Evolutionary conservation across 129 eudicot species (phyloP), one percentile per base, ranked within the genome.

Genomic region (Flaveria linearis): DNA sequence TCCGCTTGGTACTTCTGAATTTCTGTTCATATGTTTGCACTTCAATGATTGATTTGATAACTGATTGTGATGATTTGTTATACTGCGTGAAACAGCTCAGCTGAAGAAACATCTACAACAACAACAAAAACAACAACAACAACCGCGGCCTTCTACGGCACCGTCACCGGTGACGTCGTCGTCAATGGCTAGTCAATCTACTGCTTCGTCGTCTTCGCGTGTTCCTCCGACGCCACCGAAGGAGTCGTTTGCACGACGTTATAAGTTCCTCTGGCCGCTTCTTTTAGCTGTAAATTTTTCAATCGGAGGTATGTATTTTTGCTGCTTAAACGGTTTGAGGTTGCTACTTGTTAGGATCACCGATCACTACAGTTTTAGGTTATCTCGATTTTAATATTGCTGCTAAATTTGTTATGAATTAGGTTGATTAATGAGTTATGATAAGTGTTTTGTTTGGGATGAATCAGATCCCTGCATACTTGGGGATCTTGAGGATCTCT

Each of bases 241-340:
- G 74, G 86, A 85, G 71, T 84, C 93, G 7, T 86, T 92, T 53
- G 74, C 72, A 17, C 87, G 92, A 56, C 96, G 96, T 11, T 89
- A 87, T 71, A 85, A 69, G 76, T 89, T 83, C 72, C 69, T 89
- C 20, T 87, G 92, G 93, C 97, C 97, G 66, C 84, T 89, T 64
- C 83, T 92, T 9, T 60, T 89, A 39, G 88, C 84, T 71, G 93
- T 87, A 72, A 92, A 92, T 76, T 69, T 92, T 58, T 80, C 89
- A 43, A 45, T 89, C 30, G 92, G 93, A 85, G 98, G 96, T 85
- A 50, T 70, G 9, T 63, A 9, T 74, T 14, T 14, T 74, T 15
- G 36, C 56, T 17, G 47, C 16, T 60, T 9, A 20, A 50, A 62
- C 14, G 46, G 39, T 11, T 72, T 47, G 42, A 46, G 36, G 13